These are phyloP conservation scores for Pseudozyma thailandica DNA, from an alignment of 1,284 basidiomycete species.

Conservation along the genomic window DNA sequence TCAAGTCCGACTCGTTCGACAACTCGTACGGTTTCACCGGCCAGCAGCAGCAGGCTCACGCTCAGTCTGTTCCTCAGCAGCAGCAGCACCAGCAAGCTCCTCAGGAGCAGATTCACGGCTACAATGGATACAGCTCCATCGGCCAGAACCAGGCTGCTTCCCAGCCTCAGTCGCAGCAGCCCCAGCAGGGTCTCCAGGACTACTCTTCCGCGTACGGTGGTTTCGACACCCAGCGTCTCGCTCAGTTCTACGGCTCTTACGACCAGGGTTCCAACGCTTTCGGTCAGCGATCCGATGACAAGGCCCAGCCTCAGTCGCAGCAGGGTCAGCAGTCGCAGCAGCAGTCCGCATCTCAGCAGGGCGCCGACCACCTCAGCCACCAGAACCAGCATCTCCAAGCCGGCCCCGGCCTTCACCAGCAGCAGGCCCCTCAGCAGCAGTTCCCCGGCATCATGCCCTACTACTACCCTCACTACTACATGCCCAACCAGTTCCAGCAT, in stretches of 20 bases:
- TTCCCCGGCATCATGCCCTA: slow-evolving; percentile 67
- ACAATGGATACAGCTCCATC: slow-evolving; percentile 52
- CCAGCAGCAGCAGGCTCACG: slow-evolving; percentile 29
- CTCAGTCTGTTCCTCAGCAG: slow-evolving; percentile 11
- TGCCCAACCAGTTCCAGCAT: slow-evolving; percentile 68
- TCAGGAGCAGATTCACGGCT: slow-evolving; percentile 51
- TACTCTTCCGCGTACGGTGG: slow-evolving; percentile 63
- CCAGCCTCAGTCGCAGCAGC: slow-evolving; percentile 39
- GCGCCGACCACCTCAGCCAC: slow-evolving; percentile 33
- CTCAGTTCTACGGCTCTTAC: slow-evolving; percentile 61
- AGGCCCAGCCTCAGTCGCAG: slow-evolving; percentile 39
- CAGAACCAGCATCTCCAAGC: slow-evolving; percentile 49
- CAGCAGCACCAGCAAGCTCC: slow-evolving; percentile 37
- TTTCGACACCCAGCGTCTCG: slow-evolving; percentile 60
- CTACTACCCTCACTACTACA: slow-evolving; percentile 68
- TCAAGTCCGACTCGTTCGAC: slow-evolving; percentile 51
- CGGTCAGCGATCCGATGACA: slow-evolving; percentile 51
- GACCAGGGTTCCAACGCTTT: slow-evolving; percentile 55
- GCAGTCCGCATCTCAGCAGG: slow-evolving; percentile 44
- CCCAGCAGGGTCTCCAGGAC: slow-evolving; percentile 50
- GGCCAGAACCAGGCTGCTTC: slow-evolving; percentile 35
- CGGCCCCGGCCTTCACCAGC: slow-evolving; percentile 52
- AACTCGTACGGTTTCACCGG: slow-evolving; percentile 48
- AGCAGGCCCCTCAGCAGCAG: slow-evolving; percentile 59
- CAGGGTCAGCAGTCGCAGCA: slow-evolving; percentile 49